Base-by-base conservation (phyloP, 2,329 filamentous ascomycete genomes). In the Trichoderma asperellum region DNA sequence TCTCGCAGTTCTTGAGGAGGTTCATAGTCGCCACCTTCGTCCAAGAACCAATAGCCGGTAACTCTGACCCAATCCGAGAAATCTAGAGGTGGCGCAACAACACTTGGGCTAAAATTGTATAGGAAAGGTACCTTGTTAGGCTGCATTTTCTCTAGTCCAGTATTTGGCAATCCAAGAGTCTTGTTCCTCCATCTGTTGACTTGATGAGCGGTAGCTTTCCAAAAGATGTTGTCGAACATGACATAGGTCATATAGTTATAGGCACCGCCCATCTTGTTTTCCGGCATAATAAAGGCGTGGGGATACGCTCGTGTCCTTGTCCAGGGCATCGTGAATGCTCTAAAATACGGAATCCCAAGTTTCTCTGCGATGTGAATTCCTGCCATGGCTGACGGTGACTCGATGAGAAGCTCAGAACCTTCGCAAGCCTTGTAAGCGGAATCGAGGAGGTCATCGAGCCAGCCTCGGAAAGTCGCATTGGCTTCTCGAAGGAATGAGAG, bases 281-380 rank as follows among this genome's bases (percentile, higher is more conserved):
- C 92, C 1, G 94, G 92, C 71, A 96, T 94, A 32, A 95, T 91
- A 80, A 99, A 99, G 0, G 96, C 96, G 79, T 99, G 96, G 2
- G 96, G 96, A 75, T 99, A 99, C 0, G 95, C 94, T 65, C 96
- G 87, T 18, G 96, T 99, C 60, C 94, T 89, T 0, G 96, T 97
- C 96, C 96, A 99, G 0, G 96, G 96, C 96, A 99, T 99, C 21
- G 94, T 97, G 77, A 99, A 99, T 0, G 94, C 95, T 68, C 96
- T 89, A 83, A 98, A 98, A 79, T 99, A 99, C 0, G 96, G 96
- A 56, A 99, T 96, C 16, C 88, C 86, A 2, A 99, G 85, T 29
- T 94, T 93, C 81, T 99, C 96, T 1, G 96, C 96, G 73, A 99
- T 97, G 79, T 99, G 96, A 66, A 99, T 97, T 32, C 96, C 96